These are phyloP conservation scores for Salix exigua DNA, from an alignment of 345 rosid genomes.

Conservation along the genomic window DNA sequence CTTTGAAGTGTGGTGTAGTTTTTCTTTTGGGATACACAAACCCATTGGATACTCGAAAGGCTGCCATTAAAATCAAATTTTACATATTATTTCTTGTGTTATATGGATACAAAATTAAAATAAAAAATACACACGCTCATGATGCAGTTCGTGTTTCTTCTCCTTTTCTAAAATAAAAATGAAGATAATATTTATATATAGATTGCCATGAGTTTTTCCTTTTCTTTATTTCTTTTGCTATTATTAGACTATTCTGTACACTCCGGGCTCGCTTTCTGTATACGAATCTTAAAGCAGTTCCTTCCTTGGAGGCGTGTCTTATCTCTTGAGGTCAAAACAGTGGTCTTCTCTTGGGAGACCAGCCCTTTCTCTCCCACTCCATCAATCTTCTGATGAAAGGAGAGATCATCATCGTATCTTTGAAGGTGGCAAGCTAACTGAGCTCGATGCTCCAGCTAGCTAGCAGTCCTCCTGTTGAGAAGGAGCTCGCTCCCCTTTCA, in stretches of 20 bases:
- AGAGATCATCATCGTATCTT: neutral
- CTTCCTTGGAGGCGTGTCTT: neutral
- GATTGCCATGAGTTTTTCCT: neutral
- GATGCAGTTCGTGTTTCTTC: neutral
- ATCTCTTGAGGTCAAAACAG: neutral
- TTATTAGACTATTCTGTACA: conserved; percentile 23
- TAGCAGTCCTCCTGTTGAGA: no score
- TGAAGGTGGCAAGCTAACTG: no score
- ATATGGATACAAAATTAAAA: no score
- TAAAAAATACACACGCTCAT: no score
- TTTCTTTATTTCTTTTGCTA: neutral
- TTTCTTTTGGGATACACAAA: no score
- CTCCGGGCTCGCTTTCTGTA: conserved; percentile 1
- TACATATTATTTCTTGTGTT: no score
- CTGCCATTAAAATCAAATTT: no score
- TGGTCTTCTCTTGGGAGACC: neutral
- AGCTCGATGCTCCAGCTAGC: no score
- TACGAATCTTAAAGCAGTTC: neutral
- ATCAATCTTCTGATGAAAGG: neutral
- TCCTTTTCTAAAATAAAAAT: neutral
- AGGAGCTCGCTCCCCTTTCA: neutral
- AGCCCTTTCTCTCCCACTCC: neutral
- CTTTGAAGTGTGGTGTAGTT: no score
- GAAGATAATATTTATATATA: neutral
- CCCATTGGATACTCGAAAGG: no score